phyloP scores from a whole-genome alignment of 2,329 filamentous ascomycete species.

The Knufia petricola region DNA sequence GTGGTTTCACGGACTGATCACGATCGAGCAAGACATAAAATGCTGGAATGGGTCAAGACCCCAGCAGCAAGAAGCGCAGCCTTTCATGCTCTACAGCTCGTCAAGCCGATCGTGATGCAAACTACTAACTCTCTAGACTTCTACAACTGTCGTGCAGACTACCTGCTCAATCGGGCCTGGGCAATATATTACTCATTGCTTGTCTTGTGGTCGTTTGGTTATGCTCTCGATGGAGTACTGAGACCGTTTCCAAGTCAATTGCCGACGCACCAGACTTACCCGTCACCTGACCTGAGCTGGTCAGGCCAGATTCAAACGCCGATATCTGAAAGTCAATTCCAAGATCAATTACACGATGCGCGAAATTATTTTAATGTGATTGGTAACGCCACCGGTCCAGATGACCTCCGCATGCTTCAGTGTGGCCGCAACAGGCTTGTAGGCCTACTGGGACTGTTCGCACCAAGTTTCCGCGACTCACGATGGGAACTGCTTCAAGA shows the following conservation, averaged over 20 bases:
- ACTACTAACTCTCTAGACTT: slow-evolving; percentile 28
- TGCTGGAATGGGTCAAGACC: slow-evolving; percentile 77
- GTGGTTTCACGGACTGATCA: slow-evolving; percentile 77
- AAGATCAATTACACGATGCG: slow-evolving; percentile 67
- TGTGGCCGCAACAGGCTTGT: slow-evolving; percentile 70
- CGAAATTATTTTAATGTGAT: slow-evolving; percentile 63
- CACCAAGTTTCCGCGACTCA: slow-evolving; percentile 68
- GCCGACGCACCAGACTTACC: slow-evolving; percentile 41
- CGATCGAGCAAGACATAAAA: slow-evolving; percentile 64
- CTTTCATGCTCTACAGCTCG: slow-evolving; percentile 82
- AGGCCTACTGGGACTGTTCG: slow-evolving; percentile 68
- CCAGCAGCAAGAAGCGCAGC: slow-evolving; percentile 82
- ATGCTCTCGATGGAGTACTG: slow-evolving; percentile 73
- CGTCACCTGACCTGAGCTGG: not conserved
- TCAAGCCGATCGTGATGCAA: slow-evolving; percentile 67
- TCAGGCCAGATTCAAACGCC: slow-evolving; percentile 2
- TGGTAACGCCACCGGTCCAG: slow-evolving; percentile 62
- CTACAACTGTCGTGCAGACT: slow-evolving; percentile 71
- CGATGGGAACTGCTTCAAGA: slow-evolving; percentile 89
- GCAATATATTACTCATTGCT: slow-evolving; percentile 86
- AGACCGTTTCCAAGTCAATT: slow-evolving; percentile 32
- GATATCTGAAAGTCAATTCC: slow-evolving; percentile 22
- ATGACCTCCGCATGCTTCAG: slow-evolving; percentile 61
- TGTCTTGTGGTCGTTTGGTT: slow-evolving; percentile 92
- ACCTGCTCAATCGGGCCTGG: slow-evolving; percentile 86